Conservation (phyloP, 2,329 filamentous ascomycete species). For the Chrysoporthe austroafricana region DNA sequence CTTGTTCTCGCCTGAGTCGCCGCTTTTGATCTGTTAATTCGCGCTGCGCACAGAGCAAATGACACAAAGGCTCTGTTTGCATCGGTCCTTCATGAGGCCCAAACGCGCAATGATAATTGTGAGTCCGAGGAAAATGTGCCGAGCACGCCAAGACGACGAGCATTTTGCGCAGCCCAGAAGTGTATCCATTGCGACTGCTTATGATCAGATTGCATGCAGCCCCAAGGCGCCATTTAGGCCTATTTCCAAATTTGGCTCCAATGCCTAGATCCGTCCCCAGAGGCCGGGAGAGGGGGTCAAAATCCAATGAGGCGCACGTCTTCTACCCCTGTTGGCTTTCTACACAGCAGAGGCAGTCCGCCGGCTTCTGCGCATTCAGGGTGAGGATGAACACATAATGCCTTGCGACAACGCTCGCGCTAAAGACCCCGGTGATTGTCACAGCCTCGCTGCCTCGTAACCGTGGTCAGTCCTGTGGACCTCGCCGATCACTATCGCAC, state of each 20-base stretch:
- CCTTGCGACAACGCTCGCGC: no score
- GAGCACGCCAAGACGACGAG: not conserved
- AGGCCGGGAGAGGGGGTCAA: not conserved
- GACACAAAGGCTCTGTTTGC: not conserved
- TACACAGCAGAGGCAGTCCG: no score
- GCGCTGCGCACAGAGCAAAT: not conserved
- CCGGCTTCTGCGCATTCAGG: not conserved
- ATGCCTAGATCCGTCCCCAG: not conserved
- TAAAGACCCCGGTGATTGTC: not conserved
- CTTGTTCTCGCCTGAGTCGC: not conserved
- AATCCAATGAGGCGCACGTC: not conserved
- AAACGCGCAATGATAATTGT: not conserved
- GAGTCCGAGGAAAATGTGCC: not conserved
- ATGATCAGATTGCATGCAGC: not conserved
- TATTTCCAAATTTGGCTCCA: not conserved
- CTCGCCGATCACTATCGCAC: constrained; percentile 1
- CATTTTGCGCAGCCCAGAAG: not conserved
- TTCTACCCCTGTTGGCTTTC: not conserved
- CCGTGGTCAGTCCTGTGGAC: not conserved
- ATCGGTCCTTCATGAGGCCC: not conserved
- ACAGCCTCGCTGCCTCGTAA: not conserved
- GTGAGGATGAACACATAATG: not conserved
- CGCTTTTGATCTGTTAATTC: not conserved
- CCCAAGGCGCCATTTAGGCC: not conserved
- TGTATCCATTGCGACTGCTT: constrained; percentile 1